Conservation (phyloP, 2,329 filamentous ascomycete genomes). For the Pestalotiopsis sp. region DNA sequence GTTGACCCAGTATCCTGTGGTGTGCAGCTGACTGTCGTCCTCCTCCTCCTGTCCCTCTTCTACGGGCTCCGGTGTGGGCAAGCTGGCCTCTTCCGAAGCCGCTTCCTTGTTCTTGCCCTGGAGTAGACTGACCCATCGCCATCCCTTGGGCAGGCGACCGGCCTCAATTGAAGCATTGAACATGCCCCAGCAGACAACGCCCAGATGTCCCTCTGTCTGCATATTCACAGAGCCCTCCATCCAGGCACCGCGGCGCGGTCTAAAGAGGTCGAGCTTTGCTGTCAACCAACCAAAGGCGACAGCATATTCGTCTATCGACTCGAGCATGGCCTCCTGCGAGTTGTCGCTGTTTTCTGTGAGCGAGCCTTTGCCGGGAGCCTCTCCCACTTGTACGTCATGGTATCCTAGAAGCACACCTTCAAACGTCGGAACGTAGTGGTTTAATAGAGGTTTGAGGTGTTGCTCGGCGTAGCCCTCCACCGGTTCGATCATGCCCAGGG, state of each 20-base stretch:
- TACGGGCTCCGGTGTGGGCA: slow-evolving; percentile 40
- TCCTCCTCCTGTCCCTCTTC: slow-evolving; percentile 48
- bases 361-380: slow-evolving; percentile 54
- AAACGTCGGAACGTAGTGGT: slow-evolving; percentile 75
- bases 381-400: slow-evolving; percentile 67
- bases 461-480: slow-evolving; percentile 73
- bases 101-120: slow-evolving; percentile 38
- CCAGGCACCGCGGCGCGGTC: slow-evolving; percentile 71
- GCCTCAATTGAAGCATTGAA: slow-evolving; percentile 90
- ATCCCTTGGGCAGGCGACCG: slow-evolving; percentile 72
- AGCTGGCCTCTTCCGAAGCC: slow-evolving; percentile 24
- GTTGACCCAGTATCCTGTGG: slow-evolving; percentile 76
- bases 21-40: slow-evolving; percentile 54
- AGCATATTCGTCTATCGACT: slow-evolving; percentile 77
- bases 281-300: slow-evolving; percentile 88
- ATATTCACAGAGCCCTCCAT: slow-evolving; percentile 84
- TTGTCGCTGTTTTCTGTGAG: slow-evolving; percentile 49
- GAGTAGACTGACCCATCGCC: slow-evolving; percentile 75
- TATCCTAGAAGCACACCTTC: slow-evolving; percentile 77
- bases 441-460: slow-evolving; percentile 73
- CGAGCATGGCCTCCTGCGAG: slow-evolving; percentile 45
- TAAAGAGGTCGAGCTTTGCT: slow-evolving; percentile 82
- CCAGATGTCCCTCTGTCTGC: slow-evolving; percentile 86
- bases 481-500: slow-evolving; percentile 69
- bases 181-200: slow-evolving; percentile 85